A percentile compares a stretch with the other conserved stretches of the same genome.
phyloP scores from a whole-genome alignment of 148 eudicot species.

The Vaccinium darrowii region DNA sequence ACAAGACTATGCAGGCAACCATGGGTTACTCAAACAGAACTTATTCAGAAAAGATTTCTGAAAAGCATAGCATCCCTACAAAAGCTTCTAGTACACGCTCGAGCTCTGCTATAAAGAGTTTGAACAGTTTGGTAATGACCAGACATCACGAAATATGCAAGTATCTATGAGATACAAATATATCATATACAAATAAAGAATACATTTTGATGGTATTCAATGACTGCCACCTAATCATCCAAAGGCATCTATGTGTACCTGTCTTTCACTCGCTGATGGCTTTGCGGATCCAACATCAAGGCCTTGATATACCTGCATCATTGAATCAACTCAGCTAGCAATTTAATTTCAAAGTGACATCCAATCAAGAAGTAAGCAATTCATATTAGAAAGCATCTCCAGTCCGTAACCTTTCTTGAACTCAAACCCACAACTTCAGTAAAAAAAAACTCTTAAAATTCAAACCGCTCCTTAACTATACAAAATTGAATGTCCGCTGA shows the following conservation, averaged over 20 bases:
- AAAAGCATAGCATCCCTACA: background rate
- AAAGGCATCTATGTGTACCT: conserved; percentile 41
- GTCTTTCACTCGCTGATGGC: conserved; percentile 71
- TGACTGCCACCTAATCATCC: background rate
- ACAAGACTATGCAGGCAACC: background rate
- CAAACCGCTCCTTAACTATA: background rate
- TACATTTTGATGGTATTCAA: background rate
- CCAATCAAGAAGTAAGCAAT: background rate
- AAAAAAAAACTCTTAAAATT: background rate
- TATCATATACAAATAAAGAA: background rate
- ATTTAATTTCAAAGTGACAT: background rate
- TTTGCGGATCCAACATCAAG: conserved; percentile 98
- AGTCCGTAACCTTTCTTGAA: background rate
- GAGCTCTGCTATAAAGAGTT: background rate
- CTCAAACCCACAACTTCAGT: background rate
- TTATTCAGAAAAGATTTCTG: background rate
- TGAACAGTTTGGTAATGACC: background rate
- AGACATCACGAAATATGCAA: background rate
- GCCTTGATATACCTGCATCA: conserved; percentile 79
- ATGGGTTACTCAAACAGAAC: background rate
- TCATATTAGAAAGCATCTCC: background rate
- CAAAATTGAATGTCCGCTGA: background rate
- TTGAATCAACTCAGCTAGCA: background rate
- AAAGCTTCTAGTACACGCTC: background rate
- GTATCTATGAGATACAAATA: too few species aligned